A percentile compares a stretch with the other conserved stretches of the same genome.
phyloP scores from a whole-genome alignment of 257 asterid genomes.

The Anisodus tanguticus region DNA sequence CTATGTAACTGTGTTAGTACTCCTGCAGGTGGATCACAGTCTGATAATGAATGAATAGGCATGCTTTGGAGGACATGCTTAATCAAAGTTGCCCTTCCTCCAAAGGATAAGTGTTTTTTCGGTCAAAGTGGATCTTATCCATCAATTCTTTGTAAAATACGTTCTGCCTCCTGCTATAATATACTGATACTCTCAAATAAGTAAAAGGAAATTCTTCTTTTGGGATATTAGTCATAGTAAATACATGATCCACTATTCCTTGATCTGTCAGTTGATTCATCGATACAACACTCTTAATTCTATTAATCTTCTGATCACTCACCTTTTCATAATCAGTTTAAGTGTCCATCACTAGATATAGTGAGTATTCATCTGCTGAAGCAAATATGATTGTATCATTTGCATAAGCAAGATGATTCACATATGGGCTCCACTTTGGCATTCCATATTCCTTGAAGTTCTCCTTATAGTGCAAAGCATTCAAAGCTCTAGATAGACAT shows the following conservation, averaged over 20 bases:
- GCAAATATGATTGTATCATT: background rate
- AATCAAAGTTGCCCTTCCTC: background rate
- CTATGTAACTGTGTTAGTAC: background rate
- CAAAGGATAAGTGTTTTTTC: background rate
- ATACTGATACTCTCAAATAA: background rate
- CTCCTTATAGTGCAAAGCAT: background rate
- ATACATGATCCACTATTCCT: background rate
- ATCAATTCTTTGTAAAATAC: background rate
- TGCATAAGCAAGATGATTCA: background rate
- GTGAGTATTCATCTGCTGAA: background rate
- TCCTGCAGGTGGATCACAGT: background rate
- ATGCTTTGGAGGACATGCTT: background rate
- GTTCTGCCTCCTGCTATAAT: background rate
- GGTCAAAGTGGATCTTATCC: background rate
- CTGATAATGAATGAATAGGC: no score
- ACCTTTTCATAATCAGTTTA: background rate
- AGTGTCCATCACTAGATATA: background rate
- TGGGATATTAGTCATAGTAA: background rate
- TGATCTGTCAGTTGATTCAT: background rate
- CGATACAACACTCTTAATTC: background rate
- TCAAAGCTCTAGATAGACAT: background rate
- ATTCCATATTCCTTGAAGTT: background rate
- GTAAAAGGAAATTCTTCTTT: background rate
- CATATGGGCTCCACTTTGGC: background rate
- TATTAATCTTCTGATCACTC: background rate